Evolutionary conservation across 257 asterid genomes (phyloP), one percentile per base, ranked within the genome.

Genomic region (Catharanthus roseus): DNA sequence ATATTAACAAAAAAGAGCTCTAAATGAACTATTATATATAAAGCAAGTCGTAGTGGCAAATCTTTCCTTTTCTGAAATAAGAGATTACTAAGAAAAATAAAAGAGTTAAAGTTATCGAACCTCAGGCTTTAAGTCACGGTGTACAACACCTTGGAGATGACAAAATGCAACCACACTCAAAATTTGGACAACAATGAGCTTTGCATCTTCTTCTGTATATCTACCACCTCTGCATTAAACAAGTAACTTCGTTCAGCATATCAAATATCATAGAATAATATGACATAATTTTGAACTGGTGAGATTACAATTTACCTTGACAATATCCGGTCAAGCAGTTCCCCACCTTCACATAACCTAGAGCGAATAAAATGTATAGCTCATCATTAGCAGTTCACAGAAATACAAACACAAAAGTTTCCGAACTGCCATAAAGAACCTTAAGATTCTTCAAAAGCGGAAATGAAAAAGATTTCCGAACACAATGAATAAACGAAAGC

Each of bases 281-380:
- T 13, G 72, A 44, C 26, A 53, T 34, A 54, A 47, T 8, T 15
- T 49, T 39, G 36, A 72, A 23, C 10, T 21, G 36, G 41, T 34
- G 12, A 39, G 38, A 39, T 51, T 33, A 50, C 42, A 67, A 68
- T 86, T 86, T 83, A 93, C 99, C 90, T 89, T 24, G 99, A 74
- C 77, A 93, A 72, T 78, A 91, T 93, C 80, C 87, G 84, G 84
- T 91, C 99, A 71, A 93, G 84, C 55, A 93, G 84, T 80, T 93
- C 99, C 71, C 99, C 99, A 75, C 99, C 99, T 85, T 93, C 97
- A 86, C 99, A 93, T 85, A 93, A 85, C 83, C 99, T 93, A 67
- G 84, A 31, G 5, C 0, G 41, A 74, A 55, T 68, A 66, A 58
- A 82, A 85, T 71, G 41, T 26, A 74, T 61, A 60, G 76, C 49